phyloP scores from a whole-genome alignment of 2,329 filamentous ascomycete species.

The Fusarium anguioides region DNA sequence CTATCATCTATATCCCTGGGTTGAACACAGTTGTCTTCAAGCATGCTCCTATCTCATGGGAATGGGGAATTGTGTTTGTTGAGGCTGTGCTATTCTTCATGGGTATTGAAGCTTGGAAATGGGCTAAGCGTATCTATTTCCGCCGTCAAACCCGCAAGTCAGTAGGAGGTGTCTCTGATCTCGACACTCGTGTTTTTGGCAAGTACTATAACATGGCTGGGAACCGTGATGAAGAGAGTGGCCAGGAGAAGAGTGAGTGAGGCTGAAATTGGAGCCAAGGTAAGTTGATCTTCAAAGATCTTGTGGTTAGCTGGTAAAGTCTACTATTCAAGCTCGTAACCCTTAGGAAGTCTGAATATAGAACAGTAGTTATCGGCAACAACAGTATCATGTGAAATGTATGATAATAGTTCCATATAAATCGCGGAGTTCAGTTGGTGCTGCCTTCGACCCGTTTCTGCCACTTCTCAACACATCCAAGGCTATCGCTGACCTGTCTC shows the following conservation, averaged over 20 bases:
- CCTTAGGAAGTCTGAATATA: background rate
- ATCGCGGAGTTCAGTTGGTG: too few relatives aligned
- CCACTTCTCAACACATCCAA: too few relatives aligned
- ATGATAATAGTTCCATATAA: too few relatives aligned
- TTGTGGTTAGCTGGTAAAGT: background rate
- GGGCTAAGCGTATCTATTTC: constrained; percentile 61
- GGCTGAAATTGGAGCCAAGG: background rate
- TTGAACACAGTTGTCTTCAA: constrained; percentile 68
- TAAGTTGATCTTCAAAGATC: background rate
- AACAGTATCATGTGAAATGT: too few relatives aligned
- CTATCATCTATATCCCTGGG: constrained; percentile 66
- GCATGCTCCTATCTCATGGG: constrained; percentile 68
- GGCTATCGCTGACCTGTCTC: too few relatives aligned
- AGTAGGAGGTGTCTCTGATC: constrained; percentile 36
- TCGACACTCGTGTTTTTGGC: constrained; percentile 51
- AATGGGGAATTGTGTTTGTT: constrained; percentile 69
- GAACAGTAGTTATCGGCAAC: background rate
- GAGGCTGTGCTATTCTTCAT: constrained; percentile 66
- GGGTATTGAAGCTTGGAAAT: constrained; percentile 69
- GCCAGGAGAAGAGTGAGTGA: constrained; percentile 13
- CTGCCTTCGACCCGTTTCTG: too few relatives aligned
- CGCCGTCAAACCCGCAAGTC: constrained; percentile 47
- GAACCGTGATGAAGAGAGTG: constrained; percentile 37
- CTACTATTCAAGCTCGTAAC: background rate
- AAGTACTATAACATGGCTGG: constrained; percentile 44